Evolutionary conservation across 2,329 filamentous ascomycete species (phyloP), one percentile per base, ranked within the genome.

Genomic region (Pezicula rhizophila): DNA sequence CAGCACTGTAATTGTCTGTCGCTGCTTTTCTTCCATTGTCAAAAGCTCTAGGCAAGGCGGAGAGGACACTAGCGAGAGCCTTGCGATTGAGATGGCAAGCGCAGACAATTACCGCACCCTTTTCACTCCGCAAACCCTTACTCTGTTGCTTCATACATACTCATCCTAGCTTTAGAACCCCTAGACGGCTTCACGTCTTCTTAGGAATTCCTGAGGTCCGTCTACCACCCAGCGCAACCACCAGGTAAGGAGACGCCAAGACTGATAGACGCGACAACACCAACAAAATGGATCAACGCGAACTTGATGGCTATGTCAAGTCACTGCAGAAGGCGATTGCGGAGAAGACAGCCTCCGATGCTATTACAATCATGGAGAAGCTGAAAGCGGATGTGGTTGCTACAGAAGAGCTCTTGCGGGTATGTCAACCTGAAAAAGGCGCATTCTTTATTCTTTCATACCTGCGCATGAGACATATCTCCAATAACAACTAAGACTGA

Each of bases 351-450:
- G 64, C 87, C 23, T 70, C 83, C 37, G 85, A 80, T 52, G 78
- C 95, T 45, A 73, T 95, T 48, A 75, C 78, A 46, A 76, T 97
- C 53, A 74, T 99, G 46, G 83, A 85, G 60, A 80, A 84, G 45
- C 76, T 97, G 35, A 88, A 92, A 70, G 84, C 84, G 61, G 87
- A 88, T 53, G 84, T 92, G 33, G 79, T 80, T 42, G 87, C 91
- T 8, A 93, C 88, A 2, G 93, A 99, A 70, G 89, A 96, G 59
- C 79, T 96, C 59, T 75, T 99, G 57, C 84, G 92, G 63, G 86
- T 85, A 73, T 59, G 80, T 74, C 39, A 45, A 46, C 48, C 47
- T 42, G 39, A 46, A n/a, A 35, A 20, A 44, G 43, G 41, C 47
- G 51, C 54, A 61, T 58, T 59, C 54, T 55, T 55, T 17, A 46